A percentile compares a stretch with the other conserved stretches of the same genome.
Evolutionary conservation across 1,139 yeast species (phyloP).

Genomic region (Blastobotrys illinoisensis): DNA sequence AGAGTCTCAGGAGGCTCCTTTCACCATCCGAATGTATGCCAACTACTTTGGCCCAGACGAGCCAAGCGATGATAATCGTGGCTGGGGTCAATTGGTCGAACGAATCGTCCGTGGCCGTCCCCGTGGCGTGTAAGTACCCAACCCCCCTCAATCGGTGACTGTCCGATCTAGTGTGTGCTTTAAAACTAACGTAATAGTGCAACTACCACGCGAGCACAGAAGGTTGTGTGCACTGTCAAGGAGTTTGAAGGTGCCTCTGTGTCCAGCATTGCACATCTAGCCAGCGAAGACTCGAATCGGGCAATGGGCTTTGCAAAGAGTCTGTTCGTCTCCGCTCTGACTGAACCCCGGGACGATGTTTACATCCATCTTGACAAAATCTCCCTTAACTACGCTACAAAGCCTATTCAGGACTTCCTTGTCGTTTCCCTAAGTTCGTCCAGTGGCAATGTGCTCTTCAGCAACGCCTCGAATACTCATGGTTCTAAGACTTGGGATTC

Average conservation of each 20-base stretch:
- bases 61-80: constrained; percentile 46
- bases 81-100: constrained; percentile 88
- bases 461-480: constrained; percentile 63
- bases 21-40: constrained; percentile 66
- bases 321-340: constrained; percentile 24
- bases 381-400: constrained; percentile 18
- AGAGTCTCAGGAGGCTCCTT: constrained; percentile 62
- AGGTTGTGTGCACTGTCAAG: constrained; percentile 62
- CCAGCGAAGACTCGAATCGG: constrained; percentile 30
- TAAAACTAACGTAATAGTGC: constrained; percentile 29
- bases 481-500: constrained; percentile 61
- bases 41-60: constrained; percentile 45
- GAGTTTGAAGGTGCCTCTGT: constrained; percentile 58
- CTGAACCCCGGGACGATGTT: constrained; percentile 27
- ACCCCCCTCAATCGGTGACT: neutral
- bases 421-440: constrained; percentile 24
- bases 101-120: constrained; percentile 72
- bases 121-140: constrained; percentile 48
- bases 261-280: constrained; percentile 39
- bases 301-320: constrained; percentile 28
- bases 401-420: constrained; percentile 19
- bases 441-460: constrained; percentile 28
- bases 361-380: constrained; percentile 27
- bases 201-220: constrained; percentile 75
- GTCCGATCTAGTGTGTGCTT: neutral